phyloP scores from a whole-genome alignment of 1,139 yeast genomes.

The Trichomonascaceae sp. region DNA sequence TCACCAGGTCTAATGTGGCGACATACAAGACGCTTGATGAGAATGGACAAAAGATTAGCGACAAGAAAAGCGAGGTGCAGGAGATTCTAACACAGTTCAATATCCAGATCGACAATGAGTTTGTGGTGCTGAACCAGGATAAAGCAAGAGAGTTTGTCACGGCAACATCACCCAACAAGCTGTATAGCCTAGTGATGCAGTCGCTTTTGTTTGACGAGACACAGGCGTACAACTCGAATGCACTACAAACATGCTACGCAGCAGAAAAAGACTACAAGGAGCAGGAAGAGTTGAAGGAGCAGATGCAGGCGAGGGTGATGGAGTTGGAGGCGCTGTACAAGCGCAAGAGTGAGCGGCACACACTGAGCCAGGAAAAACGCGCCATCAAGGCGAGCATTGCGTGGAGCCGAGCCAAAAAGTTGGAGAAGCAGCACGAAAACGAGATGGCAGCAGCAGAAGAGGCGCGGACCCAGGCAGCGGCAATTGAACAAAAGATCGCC shows the following conservation, averaged over 20 bases:
- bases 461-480: neutral
- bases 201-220: slow-evolving; percentile 55
- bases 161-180: slow-evolving; percentile 36
- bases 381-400: neutral
- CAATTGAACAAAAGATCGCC: neutral
- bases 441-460: no score
- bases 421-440: neutral
- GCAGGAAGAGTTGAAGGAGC: slow-evolving; percentile 3
- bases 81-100: slow-evolving; percentile 57
- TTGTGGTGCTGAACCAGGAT: slow-evolving; percentile 88
- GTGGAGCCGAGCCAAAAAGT: slow-evolving; percentile 2
- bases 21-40: slow-evolving; percentile 43
- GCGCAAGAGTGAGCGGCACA: neutral
- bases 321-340: slow-evolving; percentile 3
- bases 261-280: slow-evolving; percentile 3
- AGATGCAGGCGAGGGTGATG: slow-evolving; percentile 4
- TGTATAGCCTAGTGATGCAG: slow-evolving; percentile 64
- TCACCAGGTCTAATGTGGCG: slow-evolving; percentile 29
- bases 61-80: slow-evolving; percentile 52
- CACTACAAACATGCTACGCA: slow-evolving; percentile 22
- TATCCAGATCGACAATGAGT: slow-evolving; percentile 79
- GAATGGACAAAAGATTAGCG: slow-evolving; percentile 40
- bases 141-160: slow-evolving; percentile 75
- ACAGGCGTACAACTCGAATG: slow-evolving; percentile 24
- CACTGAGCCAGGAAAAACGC: neutral